A percentile compares a stretch with the other conserved stretches of the same genome.
phyloP scores from a whole-genome alignment of 129 eudicot species.

The Pittosporum tobira region DNA sequence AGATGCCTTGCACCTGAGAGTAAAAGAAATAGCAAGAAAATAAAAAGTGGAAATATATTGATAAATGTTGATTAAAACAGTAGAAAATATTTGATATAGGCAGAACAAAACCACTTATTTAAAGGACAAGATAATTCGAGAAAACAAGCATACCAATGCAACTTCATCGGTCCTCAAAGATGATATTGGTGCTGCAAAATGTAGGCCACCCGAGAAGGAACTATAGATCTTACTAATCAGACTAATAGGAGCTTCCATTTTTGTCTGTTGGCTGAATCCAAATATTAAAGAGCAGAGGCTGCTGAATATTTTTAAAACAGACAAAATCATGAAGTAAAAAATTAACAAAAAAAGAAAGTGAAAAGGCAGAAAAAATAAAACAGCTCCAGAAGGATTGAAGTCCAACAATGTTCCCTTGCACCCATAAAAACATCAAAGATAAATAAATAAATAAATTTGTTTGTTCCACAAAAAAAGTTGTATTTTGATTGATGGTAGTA shows the following conservation, averaged over 20 bases:
- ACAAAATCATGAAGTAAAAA: not conserved
- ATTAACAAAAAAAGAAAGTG: not conserved
- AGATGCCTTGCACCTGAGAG: slow-evolving; percentile 59
- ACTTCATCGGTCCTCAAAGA: slow-evolving; percentile 52
- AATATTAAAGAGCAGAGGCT: not conserved
- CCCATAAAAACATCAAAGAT: not conserved
- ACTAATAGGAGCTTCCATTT: slow-evolving; percentile 48
- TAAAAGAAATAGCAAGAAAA: slow-evolving; percentile 3
- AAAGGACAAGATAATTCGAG: not conserved
- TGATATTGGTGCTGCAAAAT: slow-evolving; percentile 60
- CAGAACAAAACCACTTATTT: not conserved
- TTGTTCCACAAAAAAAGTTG: too few species aligned
- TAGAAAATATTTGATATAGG: not conserved
- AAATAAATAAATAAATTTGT: too few species aligned
- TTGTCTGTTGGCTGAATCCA: not conserved
- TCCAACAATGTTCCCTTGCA: not conserved
- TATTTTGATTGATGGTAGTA: too few species aligned
- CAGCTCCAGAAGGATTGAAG: not conserved
- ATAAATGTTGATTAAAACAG: not conserved
- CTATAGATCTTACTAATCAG: slow-evolving; percentile 43
- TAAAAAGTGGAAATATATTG: not conserved
- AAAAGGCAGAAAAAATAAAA: not conserved
- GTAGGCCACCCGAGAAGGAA: slow-evolving; percentile 32
- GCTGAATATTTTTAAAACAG: not conserved
- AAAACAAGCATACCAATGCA: slow-evolving; percentile 44